Evolutionary conservation across 257 asterid genomes (phyloP).

Genomic region (Lavandula angustifolia): DNA sequence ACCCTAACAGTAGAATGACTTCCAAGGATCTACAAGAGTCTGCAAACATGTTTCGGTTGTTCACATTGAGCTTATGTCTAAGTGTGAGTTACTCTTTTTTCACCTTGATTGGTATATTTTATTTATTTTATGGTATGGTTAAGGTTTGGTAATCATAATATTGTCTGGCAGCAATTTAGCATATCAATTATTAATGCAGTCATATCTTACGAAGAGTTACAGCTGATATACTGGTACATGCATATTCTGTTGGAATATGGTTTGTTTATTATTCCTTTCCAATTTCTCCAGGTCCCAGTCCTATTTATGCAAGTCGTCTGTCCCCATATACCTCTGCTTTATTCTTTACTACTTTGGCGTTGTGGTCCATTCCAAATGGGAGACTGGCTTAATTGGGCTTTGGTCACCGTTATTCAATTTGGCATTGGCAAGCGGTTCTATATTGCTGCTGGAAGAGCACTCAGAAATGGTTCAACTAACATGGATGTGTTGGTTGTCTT

Average conservation of each 20-base stretch:
- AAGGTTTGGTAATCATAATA: conserved; percentile 13
- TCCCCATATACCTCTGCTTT: conserved; percentile 85
- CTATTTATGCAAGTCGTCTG: conserved; percentile 85
- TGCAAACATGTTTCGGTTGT: conserved; percentile 79
- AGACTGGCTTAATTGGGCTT: conserved; percentile 95
- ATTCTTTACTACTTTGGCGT: conserved; percentile 74
- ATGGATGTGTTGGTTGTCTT: conserved; percentile 97
- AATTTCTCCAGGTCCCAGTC: conserved; percentile 76
- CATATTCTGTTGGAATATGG: conserved; percentile 12
- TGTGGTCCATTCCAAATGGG: conserved; percentile 99
- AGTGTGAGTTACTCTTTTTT: conserved; percentile 64
- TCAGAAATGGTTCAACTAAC: conserved; percentile 92
- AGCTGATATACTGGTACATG: conserved; percentile 21
- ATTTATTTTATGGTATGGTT: neutral
- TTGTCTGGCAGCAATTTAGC: conserved; percentile 19
- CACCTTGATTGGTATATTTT: conserved; percentile 16
- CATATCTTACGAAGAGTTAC: conserved; percentile 14
- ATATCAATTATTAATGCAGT: conserved; percentile 9
- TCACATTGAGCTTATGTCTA: conserved; percentile 78
- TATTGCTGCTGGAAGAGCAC: conserved; percentile 96
- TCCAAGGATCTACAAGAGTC: conserved; percentile 89
- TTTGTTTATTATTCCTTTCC: conserved; percentile 26
- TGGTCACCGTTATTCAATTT: conserved; percentile 86
- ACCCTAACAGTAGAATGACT: conserved; percentile 83
- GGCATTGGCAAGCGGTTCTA: conserved; percentile 94